These are phyloP conservation scores for Xylaria sp. DNA, from an alignment of 2,329 filamentous ascomycete genomes.

Conservation along the genomic window DNA sequence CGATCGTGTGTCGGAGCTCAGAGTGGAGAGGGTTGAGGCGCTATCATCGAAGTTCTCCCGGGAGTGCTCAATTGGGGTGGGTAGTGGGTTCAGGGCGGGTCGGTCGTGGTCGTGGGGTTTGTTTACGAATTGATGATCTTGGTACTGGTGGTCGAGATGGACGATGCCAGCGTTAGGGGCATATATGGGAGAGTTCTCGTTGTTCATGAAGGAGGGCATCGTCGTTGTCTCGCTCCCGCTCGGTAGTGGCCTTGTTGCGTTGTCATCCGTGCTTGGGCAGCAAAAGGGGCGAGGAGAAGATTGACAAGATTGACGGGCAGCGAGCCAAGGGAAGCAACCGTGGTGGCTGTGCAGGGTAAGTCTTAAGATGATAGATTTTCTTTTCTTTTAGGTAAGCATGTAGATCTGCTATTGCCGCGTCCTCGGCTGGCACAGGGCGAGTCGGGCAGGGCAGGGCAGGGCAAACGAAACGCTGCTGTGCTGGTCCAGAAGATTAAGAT, in stretches of 20 bases:
- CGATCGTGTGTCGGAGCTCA: conserved; percentile 43
- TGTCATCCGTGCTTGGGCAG: conserved; percentile 10
- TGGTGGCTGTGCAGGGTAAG: background rate
- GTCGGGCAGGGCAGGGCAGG: background rate
- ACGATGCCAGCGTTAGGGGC: conserved; percentile 29
- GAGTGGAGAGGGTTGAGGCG: conserved; percentile 49
- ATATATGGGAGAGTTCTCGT: conserved; percentile 35
- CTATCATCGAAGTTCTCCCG: conserved; percentile 50
- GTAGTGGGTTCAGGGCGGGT: conserved; percentile 32
- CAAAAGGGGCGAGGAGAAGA: conserved; percentile 3
- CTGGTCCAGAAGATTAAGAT: conserved; percentile 3
- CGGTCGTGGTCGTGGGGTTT: conserved; percentile 28
- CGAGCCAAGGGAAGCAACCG: background rate
- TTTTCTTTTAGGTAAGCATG: conserved; percentile 13
- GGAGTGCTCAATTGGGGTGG: conserved; percentile 36
- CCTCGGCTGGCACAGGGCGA: no score
- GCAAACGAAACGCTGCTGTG: conserved; percentile 1
- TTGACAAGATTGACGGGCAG: background rate
- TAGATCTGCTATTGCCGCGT: background rate
- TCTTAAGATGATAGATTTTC: background rate
- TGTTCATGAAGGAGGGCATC: conserved; percentile 52
- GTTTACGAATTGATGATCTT: conserved; percentile 30
- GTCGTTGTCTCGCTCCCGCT: conserved; percentile 36
- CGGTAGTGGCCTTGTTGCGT: conserved; percentile 2
- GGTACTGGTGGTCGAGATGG: conserved; percentile 25